A percentile compares a stretch with the other conserved stretches of the same genome.
phyloP scores from a whole-genome alignment of 257 asterid species.

The Solanum clarkiae region DNA sequence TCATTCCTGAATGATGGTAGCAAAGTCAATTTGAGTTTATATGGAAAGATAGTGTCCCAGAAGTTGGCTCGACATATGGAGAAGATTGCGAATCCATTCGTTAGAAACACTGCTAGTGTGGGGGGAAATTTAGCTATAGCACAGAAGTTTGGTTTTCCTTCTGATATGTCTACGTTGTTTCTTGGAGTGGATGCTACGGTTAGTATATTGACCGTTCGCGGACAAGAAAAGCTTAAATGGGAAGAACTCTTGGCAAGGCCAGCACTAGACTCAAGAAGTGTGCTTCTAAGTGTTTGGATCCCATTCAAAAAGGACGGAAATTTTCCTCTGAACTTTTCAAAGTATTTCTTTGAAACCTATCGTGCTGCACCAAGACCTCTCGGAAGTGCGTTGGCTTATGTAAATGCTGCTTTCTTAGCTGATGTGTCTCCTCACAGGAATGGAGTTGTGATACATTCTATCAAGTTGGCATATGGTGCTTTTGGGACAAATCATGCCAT shows the following conservation, averaged over 20 bases:
- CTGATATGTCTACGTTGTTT: constrained; percentile 54
- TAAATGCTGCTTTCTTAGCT: constrained; percentile 56
- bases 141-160: constrained; percentile 55
- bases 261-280: constrained; percentile 27
- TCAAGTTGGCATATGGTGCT: constrained; percentile 51
- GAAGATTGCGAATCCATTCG: constrained; percentile 39
- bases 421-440: constrained; percentile 21
- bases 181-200: constrained; percentile 36
- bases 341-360: constrained; percentile 38
- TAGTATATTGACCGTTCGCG: constrained; percentile 17
- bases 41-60: constrained; percentile 14
- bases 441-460: constrained; percentile 21
- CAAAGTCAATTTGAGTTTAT: not conserved
- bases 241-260: constrained; percentile 43
- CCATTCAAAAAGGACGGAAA: constrained; percentile 21
- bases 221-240: constrained; percentile 20
- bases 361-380: constrained; percentile 63
- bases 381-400: constrained; percentile 64
- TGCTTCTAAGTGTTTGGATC: constrained; percentile 42
- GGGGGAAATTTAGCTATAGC: constrained; percentile 74
- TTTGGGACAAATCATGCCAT: constrained; percentile 38
- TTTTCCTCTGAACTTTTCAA: not conserved
- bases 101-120: constrained; percentile 53
- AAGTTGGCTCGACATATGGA: constrained; percentile 58
- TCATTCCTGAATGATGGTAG: constrained; percentile 18